phyloP scores from a whole-genome alignment of 164 flowering plant genomes.

The Cinnamomum chago region DNA sequence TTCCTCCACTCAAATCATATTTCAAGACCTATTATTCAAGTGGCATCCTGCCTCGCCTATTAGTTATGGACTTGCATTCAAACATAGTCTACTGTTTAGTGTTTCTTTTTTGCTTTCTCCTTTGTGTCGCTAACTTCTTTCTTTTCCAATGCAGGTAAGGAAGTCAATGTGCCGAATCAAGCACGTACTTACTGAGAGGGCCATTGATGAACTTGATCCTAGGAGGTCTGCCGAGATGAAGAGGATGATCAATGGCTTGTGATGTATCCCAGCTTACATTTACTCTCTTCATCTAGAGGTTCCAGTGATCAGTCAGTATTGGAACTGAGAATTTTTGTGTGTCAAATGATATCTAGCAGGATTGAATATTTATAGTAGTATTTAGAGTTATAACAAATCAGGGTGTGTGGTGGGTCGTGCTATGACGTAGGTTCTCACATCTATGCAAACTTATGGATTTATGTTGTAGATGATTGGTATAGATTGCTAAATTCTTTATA shows the following conservation, averaged over 20 bases:
- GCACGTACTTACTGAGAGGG: slow-evolving; percentile 95
- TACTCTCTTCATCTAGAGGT: neutral
- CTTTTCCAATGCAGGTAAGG: slow-evolving; percentile 58
- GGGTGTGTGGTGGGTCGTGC: neutral
- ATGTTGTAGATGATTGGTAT: neutral
- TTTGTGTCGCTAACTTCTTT: neutral
- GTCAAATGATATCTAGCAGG: neutral
- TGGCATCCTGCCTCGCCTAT: neutral
- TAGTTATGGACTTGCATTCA: neutral
- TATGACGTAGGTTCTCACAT: no score
- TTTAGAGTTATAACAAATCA: no score
- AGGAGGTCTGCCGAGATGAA: slow-evolving; percentile 95
- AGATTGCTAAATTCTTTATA: no score
- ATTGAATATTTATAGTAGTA: neutral
- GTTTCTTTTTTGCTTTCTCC: neutral
- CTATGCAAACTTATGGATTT: neutral
- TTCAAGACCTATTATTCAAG: neutral
- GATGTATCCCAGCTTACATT: slow-evolving; percentile 15
- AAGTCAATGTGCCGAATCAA: slow-evolving; percentile 97
- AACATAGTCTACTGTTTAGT: neutral
- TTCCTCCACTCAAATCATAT: neutral
- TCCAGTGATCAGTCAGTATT: neutral
- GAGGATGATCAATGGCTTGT: slow-evolving; percentile 84
- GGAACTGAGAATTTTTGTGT: neutral
- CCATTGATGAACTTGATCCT: slow-evolving; percentile 86